A percentile compares a stretch with the other conserved stretches of the same genome.
These are phyloP conservation scores for Tulasnella sp. DNA, from an alignment of 768 basidiomycete genomes.

Conservation along the genomic window DNA sequence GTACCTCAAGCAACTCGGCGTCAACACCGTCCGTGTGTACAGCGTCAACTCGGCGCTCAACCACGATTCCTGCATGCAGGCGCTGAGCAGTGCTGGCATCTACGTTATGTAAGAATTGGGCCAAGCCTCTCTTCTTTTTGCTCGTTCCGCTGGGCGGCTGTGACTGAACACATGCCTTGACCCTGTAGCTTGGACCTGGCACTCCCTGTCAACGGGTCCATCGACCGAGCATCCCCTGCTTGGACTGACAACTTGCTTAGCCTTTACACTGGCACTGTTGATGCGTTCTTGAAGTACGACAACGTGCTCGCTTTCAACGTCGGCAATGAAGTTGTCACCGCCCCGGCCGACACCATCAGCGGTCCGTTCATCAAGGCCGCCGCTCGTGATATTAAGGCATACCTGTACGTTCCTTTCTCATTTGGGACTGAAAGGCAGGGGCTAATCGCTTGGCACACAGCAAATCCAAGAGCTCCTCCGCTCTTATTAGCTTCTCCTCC, in stretches of 20 bases:
- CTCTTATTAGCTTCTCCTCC: conserved; percentile 76
- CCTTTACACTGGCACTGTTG: conserved; percentile 68
- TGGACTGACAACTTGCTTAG: conserved; percentile 80
- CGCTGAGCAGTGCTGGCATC: conserved; percentile 69
- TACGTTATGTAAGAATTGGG: conserved; percentile 66
- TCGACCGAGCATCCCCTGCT: conserved; percentile 55
- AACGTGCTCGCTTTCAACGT: conserved; percentile 86
- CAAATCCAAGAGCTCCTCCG: conserved; percentile 51
- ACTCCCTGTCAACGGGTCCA: conserved; percentile 77
- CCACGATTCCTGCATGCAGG: conserved; percentile 80
- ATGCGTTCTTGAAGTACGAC: conserved; percentile 74
- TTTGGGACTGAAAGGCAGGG: neutral
- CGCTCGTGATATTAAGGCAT: conserved; percentile 78
- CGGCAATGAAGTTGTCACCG: conserved; percentile 73
- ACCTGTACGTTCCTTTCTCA: conserved; percentile 47
- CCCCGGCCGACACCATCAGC: conserved; percentile 45
- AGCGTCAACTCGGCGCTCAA: conserved; percentile 74
- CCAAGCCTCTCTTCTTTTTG: neutral
- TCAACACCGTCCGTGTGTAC: conserved; percentile 82
- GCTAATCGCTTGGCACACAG: conserved; percentile 32
- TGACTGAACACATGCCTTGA: neutral
- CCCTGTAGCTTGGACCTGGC: conserved; percentile 69
- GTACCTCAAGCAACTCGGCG: conserved; percentile 60
- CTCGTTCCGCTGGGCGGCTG: neutral
- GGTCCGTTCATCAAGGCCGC: conserved; percentile 85